Evolutionary conservation across 345 rosid genomes (phyloP), one percentile per base, ranked within the genome.

Genomic region (Linum usitatissimum): DNA sequence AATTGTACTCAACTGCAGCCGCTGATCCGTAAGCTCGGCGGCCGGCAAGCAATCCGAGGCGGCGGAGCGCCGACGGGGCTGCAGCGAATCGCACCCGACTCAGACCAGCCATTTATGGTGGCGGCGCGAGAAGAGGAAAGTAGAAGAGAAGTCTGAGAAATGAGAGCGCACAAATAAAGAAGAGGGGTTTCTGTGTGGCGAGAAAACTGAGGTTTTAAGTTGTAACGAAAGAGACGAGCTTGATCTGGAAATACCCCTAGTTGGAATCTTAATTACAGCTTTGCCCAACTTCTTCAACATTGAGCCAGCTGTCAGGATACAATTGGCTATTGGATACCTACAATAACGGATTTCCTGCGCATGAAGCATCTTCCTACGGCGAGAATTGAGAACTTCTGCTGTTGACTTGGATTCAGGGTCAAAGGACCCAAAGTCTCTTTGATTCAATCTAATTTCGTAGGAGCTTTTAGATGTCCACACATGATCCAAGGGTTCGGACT

Each of bases 1-100:
- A 66, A 28, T 88, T 86, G 30, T 75, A 81, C 39, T 81, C 82
- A 49, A 74, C 64, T 4, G 92, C 90, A 3, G 86, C 85, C 28
- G 87, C 83, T 72, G 96, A 86, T 60, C 85, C 91, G 51, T 76
- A 86, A 48, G 77, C 60, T 57, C 85, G 82, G 57, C 54, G 51
- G 38, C 5, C 3, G 5, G 55, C 23, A 3, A 62, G 3, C 28
- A 70, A 8, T 17, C 54, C 28, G 21, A 64, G 57, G 17, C 60
- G 56, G 14, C 68, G 64, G 9, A 61, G 59, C 13, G 80, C 63
- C 28, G 68, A 70, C 30, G 38, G 31, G 9, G 73, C 45, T n/a
- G 55, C 68, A 19, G 68, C 51, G 45, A 70, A 61, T 76, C 78
- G 69, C 14, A 79, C 64, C 59, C 81, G 81, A 74, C 74, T 78